Base-by-base conservation (phyloP, 495 filamentous ascomycete species). In the Neurospora intermedia region DNA sequence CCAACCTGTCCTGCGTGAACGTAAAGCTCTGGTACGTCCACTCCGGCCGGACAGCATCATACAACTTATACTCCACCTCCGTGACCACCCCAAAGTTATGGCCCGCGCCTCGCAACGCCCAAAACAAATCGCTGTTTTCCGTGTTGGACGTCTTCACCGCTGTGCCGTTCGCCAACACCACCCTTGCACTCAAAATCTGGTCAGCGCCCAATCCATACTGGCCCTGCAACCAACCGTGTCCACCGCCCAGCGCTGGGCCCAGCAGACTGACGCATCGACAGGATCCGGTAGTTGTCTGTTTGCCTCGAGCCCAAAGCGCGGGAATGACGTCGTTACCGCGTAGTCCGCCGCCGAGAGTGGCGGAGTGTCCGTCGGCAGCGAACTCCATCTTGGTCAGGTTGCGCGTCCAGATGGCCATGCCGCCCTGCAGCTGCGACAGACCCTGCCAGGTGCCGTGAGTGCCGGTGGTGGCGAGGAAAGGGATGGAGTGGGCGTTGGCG, bases 51-150 rank as follows among this genome's bases (percentile, higher is more conserved):
- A 84, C 83, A 7, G 78, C 71, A 43, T 87, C 84, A 73, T 86
- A 86, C n/a, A 88, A 77, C 74, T 83, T 84, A 20, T 75, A 77
- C 31, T 82, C 83, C 18, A 86, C 73, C 27, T 83, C 84, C 11
- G 78, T 85, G 8, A 91, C 85, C 73, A 90, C 86, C 42, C 88
- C 89, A 73, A 90, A 90, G 76, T 90, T 90, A 73, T 89, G 86
- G 0, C 89, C 88, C 8, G 88, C 89, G 3, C 89, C 89, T 27
- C 81, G 79, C 48, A 91, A 74, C 6, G 79, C 88, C 87, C 87
- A 89, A 76, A 82, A 88, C 70, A 89, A 81, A 42, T 89, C 84
- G 5, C 81, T 75, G 43, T 81, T 78, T 9, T 79, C 46, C n/a
- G 83, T 73, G 0, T 73, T 46, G 7, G 16, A 48, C 4, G 80